Percentiles rank a stretch among this genome's conserved stretches.
Evolutionary conservation across 192 early-diverging fungal genomes (phyloP).

Genomic region (Helicostylum pulchrum): DNA sequence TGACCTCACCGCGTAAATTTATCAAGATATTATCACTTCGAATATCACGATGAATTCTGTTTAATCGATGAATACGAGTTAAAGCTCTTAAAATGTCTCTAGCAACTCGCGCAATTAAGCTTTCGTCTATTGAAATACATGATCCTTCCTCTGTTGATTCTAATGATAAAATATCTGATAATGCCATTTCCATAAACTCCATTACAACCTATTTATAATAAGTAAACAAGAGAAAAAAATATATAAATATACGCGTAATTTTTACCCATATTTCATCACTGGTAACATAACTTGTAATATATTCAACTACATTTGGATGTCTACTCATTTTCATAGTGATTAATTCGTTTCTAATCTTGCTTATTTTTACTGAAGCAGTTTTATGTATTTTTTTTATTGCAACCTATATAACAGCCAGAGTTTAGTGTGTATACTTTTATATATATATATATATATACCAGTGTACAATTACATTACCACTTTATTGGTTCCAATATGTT

Average conservation of each 20-base stretch:
- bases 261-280: slow-evolving; percentile 82
- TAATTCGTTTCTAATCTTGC: slow-evolving; percentile 87
- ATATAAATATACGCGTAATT: neutral
- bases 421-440: neutral
- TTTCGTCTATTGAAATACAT: slow-evolving; percentile 4
- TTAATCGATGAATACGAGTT: slow-evolving; percentile 69
- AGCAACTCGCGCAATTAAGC: slow-evolving; percentile 80
- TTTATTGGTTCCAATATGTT: slow-evolving; percentile 45
- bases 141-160: slow-evolving; percentile 68
- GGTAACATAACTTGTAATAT: slow-evolving; percentile 79
- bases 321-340: slow-evolving; percentile 82
- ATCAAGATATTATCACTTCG: slow-evolving; percentile 90
- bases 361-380: slow-evolving; percentile 82
- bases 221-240: neutral
- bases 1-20: slow-evolving; percentile 79
- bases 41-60: slow-evolving; percentile 91
- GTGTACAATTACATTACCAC: slow-evolving; percentile 12
- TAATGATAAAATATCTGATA: slow-evolving; percentile 94
- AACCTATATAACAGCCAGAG: slow-evolving; percentile 40
- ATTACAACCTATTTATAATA: slow-evolving; percentile 65
- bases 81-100: slow-evolving; percentile 80
- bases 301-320: slow-evolving; percentile 95
- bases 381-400: slow-evolving; percentile 93
- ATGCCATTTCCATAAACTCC: slow-evolving; percentile 97
- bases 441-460: too few species aligned